Percentiles rank a stretch among this genome's conserved stretches.
Evolutionary conservation across 2,329 filamentous ascomycete genomes (phyloP).

Genomic region (Exophiala aquamarina): DNA sequence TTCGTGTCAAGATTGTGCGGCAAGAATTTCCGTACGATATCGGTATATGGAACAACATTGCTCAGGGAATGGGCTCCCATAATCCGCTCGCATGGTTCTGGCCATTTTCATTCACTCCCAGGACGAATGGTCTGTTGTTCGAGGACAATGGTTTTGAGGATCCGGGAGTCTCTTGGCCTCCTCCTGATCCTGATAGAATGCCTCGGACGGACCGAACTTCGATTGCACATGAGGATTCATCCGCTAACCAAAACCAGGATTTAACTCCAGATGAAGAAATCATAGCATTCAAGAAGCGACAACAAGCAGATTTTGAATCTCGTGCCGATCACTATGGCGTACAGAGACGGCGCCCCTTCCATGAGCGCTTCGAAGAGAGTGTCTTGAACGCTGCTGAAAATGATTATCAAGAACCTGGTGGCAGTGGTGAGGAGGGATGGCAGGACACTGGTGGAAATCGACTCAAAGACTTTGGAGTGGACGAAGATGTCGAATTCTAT

Average conservation of each 20-base stretch:
- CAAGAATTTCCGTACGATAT: conserved; percentile 69
- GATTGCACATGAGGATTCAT: conserved; percentile 22
- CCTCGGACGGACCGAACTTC: conserved; percentile 33
- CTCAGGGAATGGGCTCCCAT: conserved; percentile 53
- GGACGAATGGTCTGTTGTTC: conserved; percentile 50
- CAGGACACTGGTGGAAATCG: conserved; percentile 63
- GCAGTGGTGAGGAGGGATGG: conserved; percentile 61
- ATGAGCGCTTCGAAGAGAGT: conserved; percentile 36
- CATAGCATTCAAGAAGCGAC: conserved; percentile 55
- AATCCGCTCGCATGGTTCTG: conserved; percentile 58
- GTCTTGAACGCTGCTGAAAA: conserved; percentile 20
- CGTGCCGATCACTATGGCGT: conserved; percentile 37
- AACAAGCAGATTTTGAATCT: conserved; percentile 52
- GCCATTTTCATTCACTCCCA: conserved; percentile 56
- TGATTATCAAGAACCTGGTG: conserved; percentile 26
- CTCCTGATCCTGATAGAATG: conserved; percentile 51
- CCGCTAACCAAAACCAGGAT: conserved; percentile 28
- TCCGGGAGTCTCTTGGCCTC: conserved; percentile 42
- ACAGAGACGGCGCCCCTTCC: conserved; percentile 42
- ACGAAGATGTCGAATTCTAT: conserved; percentile 64
- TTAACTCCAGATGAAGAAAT: conserved; percentile 44
- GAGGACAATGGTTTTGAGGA: conserved; percentile 63
- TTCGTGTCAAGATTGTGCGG: conserved; percentile 52
- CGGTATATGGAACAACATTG: conserved; percentile 61
- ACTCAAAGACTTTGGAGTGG: conserved; percentile 63